These are phyloP conservation scores for Didymella arachidicola DNA, from an alignment of 2,329 filamentous ascomycete species.

Conservation along the genomic window DNA sequence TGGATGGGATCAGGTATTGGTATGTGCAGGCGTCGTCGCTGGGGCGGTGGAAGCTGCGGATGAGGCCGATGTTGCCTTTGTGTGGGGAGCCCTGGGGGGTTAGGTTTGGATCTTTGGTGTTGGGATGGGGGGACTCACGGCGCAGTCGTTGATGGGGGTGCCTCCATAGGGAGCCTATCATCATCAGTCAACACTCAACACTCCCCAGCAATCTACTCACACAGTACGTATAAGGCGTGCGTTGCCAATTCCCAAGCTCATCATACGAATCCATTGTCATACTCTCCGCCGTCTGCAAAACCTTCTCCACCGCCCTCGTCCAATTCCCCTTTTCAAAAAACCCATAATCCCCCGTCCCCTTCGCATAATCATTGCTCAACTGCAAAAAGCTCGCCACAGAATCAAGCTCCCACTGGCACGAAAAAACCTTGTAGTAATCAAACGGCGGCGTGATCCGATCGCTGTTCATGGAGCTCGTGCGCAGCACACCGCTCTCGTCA, in stretches of 20 bases:
- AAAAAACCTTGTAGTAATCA: slow-evolving; percentile 57
- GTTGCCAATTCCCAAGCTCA: slow-evolving; percentile 53
- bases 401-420: slow-evolving; percentile 63
- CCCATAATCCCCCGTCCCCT: slow-evolving; percentile 54
- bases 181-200: neutral
- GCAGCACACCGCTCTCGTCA: slow-evolving; percentile 53
- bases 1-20: slow-evolving; percentile 59
- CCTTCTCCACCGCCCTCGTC: slow-evolving; percentile 53
- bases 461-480: slow-evolving; percentile 47
- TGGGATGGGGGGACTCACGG: slow-evolving; percentile 19
- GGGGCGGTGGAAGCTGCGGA: slow-evolving; percentile 59
- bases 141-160: slow-evolving; percentile 62
- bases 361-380: slow-evolving; percentile 57
- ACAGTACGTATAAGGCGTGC: slow-evolving; percentile 57
- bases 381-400: slow-evolving; percentile 60
- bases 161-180: slow-evolving; percentile 46
- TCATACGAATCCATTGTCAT: slow-evolving; percentile 59
- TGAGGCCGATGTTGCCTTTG: slow-evolving; percentile 56
- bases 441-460: slow-evolving; percentile 56
- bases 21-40: slow-evolving; percentile 60
- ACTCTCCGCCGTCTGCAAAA: slow-evolving; percentile 54
- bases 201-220: neutral
- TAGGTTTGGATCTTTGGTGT: neutral
- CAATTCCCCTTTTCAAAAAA: slow-evolving; percentile 58
- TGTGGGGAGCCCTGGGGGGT: slow-evolving; percentile 53